Base-by-base conservation (phyloP, 1,284 basidiomycete genomes). In the Coriolopsis trogii region DNA sequence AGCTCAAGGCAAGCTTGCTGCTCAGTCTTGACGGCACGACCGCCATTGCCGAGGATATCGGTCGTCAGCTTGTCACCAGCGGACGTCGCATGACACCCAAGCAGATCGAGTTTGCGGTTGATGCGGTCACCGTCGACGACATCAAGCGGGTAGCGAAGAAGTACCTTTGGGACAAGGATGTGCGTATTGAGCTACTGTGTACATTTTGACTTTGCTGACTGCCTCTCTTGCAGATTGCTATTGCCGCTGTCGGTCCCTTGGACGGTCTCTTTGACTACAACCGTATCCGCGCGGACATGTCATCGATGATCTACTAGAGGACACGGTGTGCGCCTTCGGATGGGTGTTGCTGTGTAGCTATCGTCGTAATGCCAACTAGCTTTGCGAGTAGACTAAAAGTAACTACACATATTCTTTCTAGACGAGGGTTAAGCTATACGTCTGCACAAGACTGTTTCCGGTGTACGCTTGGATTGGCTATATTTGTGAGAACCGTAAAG, bases 21-120 rank as follows among this genome's bases (percentile, higher is more conserved):
- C 84, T 99, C 51, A 82, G 89, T 58, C 79, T 99, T 43, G 97
- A 99, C 68, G 96, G 97, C 42, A 91, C 93, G 30, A 98, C 95
- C 41, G 94, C 95, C 55, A 85, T 97, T 62, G 96, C 97, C 45
- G 97, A 99, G 80, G 97, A 99, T 70, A 96, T 99, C 70, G 97
- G 97, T 34, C 81, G 96, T 66, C 96, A 98, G 73, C 81, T 99
- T 57, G 93, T 99, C 59, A 98, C 95, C 30, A 93, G 87, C 62
- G 97, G 97, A 55, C 87, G 82, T 64, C 80, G 95, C 65, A 81
- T 90, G 77, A 93, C 94, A 25, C 96, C 97, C 45, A 83, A 89
- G 71, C 93, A 99, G 76, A 95, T 97, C 61, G 95, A 98, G 80
- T 81, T 82, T 52, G 92, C 93, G 41, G 87, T 99, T 44, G 93